These are phyloP conservation scores for Colletotrichum orchidophilum DNA, from an alignment of 2,329 filamentous ascomycete genomes.

Conservation along the genomic window DNA sequence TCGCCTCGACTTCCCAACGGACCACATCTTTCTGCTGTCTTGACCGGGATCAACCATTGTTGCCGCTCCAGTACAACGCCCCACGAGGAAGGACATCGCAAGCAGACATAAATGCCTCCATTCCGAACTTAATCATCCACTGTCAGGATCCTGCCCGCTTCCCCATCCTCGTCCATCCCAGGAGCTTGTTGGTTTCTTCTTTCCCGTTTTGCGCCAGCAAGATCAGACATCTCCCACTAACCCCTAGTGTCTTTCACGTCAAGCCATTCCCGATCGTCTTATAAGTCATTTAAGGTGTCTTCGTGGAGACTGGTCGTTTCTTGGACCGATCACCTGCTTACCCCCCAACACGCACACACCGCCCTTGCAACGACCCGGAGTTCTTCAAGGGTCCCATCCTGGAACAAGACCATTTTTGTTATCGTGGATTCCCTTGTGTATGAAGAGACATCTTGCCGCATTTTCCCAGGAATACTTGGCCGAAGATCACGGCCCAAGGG, in stretches of 20 bases:
- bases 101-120: constrained; percentile 37
- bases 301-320: constrained; percentile 35
- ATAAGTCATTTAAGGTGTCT: constrained; percentile 31
- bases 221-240: constrained; percentile 34
- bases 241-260: constrained; percentile 30
- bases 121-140: constrained; percentile 34
- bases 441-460: constrained; percentile 32
- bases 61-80: constrained; percentile 21
- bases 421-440: constrained; percentile 37
- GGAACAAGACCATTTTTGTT: constrained; percentile 32
- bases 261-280: constrained; percentile 26
- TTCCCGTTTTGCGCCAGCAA: constrained; percentile 35
- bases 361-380: constrained; percentile 34
- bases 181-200: constrained; percentile 34
- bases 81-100: constrained; percentile 31
- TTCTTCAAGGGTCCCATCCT: constrained; percentile 33
- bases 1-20: constrained; percentile 32
- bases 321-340: constrained; percentile 36
- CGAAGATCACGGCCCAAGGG: constrained; percentile 29
- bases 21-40: constrained; percentile 26
- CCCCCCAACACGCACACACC: constrained; percentile 33
- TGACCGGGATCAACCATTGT: constrained; percentile 34
- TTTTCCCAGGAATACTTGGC: constrained; percentile 34
- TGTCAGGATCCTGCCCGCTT: constrained; percentile 29
- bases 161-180: constrained; percentile 33